Percentiles rank a stretch among this genome's conserved stretches.
These are phyloP conservation scores for Phalaenopsis aphrodite DNA, from an alignment of 106 monocot species.

Conservation along the genomic window DNA sequence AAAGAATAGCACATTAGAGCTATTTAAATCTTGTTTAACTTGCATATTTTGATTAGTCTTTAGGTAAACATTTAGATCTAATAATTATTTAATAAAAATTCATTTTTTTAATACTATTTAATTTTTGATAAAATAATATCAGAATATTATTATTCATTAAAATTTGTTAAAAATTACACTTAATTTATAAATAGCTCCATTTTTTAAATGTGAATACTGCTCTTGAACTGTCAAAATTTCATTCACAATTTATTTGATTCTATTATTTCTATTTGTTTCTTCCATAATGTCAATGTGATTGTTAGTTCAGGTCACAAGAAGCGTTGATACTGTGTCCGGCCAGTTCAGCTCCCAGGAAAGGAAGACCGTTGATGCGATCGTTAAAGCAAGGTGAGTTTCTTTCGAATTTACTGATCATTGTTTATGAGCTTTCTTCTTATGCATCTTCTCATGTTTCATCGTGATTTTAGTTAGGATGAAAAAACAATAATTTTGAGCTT, in stretches of 20 bases:
- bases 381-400: constrained; percentile 61
- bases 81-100: too few relatives aligned
- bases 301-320: constrained; percentile 69
- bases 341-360: constrained; percentile 70
- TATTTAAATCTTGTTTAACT: too few relatives aligned
- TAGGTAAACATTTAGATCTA: too few relatives aligned
- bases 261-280: background rate
- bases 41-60: too few relatives aligned
- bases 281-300: background rate
- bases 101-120: too few relatives aligned
- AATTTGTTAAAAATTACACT: too few relatives aligned
- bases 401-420: background rate
- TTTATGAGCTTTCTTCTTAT: background rate
- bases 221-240: too few relatives aligned
- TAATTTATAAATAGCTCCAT: too few relatives aligned
- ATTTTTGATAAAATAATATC: too few relatives aligned
- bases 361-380: constrained; percentile 78
- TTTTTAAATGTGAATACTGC: too few relatives aligned
- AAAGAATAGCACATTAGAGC: too few relatives aligned
- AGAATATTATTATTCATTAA: too few relatives aligned
- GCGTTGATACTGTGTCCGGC: constrained; percentile 59
- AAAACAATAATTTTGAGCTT: background rate
- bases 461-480: background rate
- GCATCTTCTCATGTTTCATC: background rate
- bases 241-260: background rate